A percentile compares a stretch with the other conserved stretches of the same genome.
These are phyloP conservation scores for Monilinia vaccinii-corymbosi DNA, from an alignment of 2,329 filamentous ascomycete species.

Conservation along the genomic window DNA sequence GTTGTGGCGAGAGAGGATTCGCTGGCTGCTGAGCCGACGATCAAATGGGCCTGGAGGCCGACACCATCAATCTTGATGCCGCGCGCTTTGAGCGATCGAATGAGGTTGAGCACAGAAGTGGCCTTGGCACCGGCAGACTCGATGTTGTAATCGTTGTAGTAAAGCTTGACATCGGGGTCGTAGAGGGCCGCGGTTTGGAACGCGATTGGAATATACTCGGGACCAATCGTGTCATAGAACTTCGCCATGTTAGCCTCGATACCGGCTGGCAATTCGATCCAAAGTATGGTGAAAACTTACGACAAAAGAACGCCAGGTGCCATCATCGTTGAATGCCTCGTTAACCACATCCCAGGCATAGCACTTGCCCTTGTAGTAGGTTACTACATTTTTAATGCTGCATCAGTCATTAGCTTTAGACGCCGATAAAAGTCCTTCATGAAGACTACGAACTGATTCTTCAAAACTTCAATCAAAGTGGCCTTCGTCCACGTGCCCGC, in stretches of 20 bases:
- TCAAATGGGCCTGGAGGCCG: conserved; percentile 53
- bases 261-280: not conserved
- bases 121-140: conserved; percentile 44
- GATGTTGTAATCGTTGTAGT: conserved; percentile 53
- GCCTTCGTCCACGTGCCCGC: conserved; percentile 45
- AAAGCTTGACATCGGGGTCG: conserved; percentile 24
- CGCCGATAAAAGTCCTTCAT: too few relatives aligned
- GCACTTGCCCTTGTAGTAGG: conserved; percentile 51
- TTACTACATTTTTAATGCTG: conserved; percentile 46
- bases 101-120: conserved; percentile 34
- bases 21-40: conserved; percentile 43
- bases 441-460: conserved; percentile 37
- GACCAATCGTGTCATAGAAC: conserved; percentile 31
- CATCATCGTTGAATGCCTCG: conserved; percentile 52
- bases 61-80: conserved; percentile 53
- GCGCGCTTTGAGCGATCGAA: conserved; percentile 37
- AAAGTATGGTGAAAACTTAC: conserved; percentile 38
- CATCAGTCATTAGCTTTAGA: not conserved
- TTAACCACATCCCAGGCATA: conserved; percentile 61
- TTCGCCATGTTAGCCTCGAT: not conserved
- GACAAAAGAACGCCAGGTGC: conserved; percentile 42
- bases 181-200: conserved; percentile 23
- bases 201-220: conserved; percentile 39
- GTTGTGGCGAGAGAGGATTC: conserved; percentile 36
- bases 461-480: conserved; percentile 46